Percentiles rank a stretch among this genome's conserved stretches.
Conservation (phyloP, 176 grass and related monocot species). For the Musa schizocarpa region DNA sequence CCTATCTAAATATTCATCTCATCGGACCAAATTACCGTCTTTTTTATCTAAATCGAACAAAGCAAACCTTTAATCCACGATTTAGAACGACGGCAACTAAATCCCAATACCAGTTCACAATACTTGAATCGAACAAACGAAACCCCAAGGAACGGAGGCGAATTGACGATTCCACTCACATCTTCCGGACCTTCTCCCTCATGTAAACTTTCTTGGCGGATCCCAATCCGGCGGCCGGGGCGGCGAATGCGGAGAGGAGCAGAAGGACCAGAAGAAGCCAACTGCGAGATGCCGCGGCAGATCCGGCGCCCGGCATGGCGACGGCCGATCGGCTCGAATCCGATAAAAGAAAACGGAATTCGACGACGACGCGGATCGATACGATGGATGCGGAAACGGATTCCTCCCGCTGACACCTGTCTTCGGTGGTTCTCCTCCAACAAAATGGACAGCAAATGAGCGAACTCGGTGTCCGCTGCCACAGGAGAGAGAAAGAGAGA, state of each 20-base stretch:
- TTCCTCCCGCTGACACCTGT: too few relatives aligned
- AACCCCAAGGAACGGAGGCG: neutral
- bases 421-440: too few relatives aligned
- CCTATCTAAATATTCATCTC: neutral
- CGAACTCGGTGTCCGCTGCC: too few relatives aligned
- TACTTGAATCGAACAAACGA: neutral
- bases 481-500: too few relatives aligned
- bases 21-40: neutral
- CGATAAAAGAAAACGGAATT: neutral
- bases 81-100: neutral
- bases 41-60: neutral
- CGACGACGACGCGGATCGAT: neutral
- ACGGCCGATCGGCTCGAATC: neutral
- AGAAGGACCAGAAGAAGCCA: neutral
- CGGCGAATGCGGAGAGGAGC: neutral
- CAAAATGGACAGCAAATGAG: too few relatives aligned
- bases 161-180: constrained; percentile 40
- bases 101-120: neutral
- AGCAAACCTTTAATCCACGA: neutral
- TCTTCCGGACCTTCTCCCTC: constrained; percentile 73
- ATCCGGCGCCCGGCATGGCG: neutral
- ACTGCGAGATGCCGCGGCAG: neutral
- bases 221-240: constrained; percentile 32
- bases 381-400: neutral
- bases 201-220: constrained; percentile 45